phyloP scores from a whole-genome alignment of 495 filamentous ascomycete genomes.

The Aspergillus affinis region DNA sequence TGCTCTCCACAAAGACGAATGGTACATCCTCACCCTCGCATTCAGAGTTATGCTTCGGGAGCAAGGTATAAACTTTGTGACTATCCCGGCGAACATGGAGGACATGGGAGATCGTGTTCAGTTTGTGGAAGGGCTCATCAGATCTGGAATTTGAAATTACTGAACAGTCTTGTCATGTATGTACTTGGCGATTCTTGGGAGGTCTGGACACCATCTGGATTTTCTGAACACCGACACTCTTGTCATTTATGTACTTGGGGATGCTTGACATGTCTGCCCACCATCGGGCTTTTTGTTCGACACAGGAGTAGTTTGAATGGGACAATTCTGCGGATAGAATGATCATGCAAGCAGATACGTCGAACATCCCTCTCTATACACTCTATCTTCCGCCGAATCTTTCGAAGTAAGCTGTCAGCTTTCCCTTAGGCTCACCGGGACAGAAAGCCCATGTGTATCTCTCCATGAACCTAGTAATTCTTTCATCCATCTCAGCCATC shows the following conservation, averaged over 20 bases:
- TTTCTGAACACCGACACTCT: too few relatives aligned
- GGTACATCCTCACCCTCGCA: not conserved
- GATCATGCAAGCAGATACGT: not conserved
- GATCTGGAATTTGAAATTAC: not conserved
- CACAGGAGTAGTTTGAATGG: not conserved
- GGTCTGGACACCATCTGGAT: too few relatives aligned
- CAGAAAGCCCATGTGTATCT: slow-evolving; percentile 11
- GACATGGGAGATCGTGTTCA: not conserved
- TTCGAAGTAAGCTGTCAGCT: slow-evolving; percentile 13
- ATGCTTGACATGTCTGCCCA: not conserved
- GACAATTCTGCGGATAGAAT: not conserved
- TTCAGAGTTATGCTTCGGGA: not conserved
- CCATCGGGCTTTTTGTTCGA: not conserved
- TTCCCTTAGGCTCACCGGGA: slow-evolving; percentile 7
- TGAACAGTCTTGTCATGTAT: not conserved
- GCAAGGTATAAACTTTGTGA: not conserved
- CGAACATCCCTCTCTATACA: not conserved
- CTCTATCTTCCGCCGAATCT: not conserved
- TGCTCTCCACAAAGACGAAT: not conserved
- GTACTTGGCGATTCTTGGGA: not conserved
- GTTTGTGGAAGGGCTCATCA: slow-evolving; percentile 5
- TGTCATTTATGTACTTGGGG: too few relatives aligned
- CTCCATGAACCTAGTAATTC: slow-evolving; percentile 5
- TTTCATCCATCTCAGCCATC: slow-evolving; percentile 9
- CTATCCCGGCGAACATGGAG: not conserved